Evolutionary conservation across 73 alveolate genomes (phyloP), one percentile per base, ranked within the genome.

Genomic region (Tetrahymena thermophila): DNA sequence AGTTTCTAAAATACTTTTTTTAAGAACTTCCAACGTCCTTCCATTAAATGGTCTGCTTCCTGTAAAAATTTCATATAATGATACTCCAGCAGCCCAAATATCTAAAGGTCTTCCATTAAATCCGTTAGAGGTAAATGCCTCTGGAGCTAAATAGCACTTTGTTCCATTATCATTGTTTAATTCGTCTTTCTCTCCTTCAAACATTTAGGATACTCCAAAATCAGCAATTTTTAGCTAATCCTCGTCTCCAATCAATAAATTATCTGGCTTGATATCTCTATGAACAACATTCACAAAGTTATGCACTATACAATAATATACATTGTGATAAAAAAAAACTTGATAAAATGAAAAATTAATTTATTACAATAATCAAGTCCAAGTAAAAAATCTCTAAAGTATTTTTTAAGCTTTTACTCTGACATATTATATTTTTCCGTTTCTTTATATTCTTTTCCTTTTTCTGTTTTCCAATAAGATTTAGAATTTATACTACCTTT

Each of bases 41-140:
- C 95, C 95, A 43, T 93, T 93, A n/a, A 93, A 93, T 35, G 95
- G 95, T 34, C 43, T 34, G 35, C 34, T 35, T 16, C 96, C 94
- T 15, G 96, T 28, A 34, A 93, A 85, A 37, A 94, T 44, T 16
- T 94, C 50, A 43, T 50, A 94, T 17, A 94, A 40, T 2, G 96
- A 56, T 34, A 94, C 96, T 23, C 94, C 96, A 14, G 96, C 94
- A 37, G 94, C 94, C 96, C 96, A 94, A 13, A 94, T 34, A 43
- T 94, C 96, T 16, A 55, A 35, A 31, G 83, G 57, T 94, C 85
- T 94, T 34, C 94, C 94, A 35, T 21, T 55, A 23, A 55, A 25
- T 31, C 13, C 43, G 8, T n/a, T 44, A 13, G 93, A 35, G 3
- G 19, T 50, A 43, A 94, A 94, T 3, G 57, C 35, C 57, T 94